These are phyloP conservation scores for Syzygium aromaticum DNA, from an alignment of 345 rosid genomes.

Conservation along the genomic window DNA sequence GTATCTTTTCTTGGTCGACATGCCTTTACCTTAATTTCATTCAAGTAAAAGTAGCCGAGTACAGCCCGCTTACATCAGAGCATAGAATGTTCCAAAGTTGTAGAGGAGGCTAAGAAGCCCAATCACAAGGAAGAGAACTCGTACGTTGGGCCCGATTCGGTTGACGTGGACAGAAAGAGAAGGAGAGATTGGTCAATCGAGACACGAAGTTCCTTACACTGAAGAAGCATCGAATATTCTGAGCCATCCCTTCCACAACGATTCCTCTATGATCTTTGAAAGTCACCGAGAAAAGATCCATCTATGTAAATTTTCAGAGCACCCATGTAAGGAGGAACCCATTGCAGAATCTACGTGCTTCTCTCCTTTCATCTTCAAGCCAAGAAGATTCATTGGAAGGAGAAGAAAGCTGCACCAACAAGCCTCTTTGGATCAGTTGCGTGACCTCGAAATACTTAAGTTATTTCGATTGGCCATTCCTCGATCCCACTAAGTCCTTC, in stretches of 20 bases:
- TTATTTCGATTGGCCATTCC: no score
- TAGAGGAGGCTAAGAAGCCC: neutral
- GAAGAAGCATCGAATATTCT: neutral
- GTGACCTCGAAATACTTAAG: no score
- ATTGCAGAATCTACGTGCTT: neutral
- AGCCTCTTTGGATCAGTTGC: no score
- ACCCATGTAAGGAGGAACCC: neutral
- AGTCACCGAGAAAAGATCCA: neutral
- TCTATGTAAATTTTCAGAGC: neutral
- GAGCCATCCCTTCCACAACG: neutral
- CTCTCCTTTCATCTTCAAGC: neutral
- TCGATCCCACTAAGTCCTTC: no score
- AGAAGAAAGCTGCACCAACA: no score
- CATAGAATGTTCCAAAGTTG: neutral
- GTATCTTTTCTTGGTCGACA: neutral
- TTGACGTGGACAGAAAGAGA: no score
- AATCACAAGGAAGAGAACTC: neutral
- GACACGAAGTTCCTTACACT: no score
- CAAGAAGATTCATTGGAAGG: neutral
- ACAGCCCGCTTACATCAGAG: neutral
- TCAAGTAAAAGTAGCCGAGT: neutral
- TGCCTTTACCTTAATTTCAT: neutral
- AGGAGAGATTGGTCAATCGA: no score
- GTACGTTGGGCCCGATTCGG: no score
- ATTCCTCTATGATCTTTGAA: neutral